A percentile compares a stretch with the other conserved stretches of the same genome.
phyloP scores from a whole-genome alignment of 2,329 filamentous ascomycete species.

The Zymoseptoria crescenta region DNA sequence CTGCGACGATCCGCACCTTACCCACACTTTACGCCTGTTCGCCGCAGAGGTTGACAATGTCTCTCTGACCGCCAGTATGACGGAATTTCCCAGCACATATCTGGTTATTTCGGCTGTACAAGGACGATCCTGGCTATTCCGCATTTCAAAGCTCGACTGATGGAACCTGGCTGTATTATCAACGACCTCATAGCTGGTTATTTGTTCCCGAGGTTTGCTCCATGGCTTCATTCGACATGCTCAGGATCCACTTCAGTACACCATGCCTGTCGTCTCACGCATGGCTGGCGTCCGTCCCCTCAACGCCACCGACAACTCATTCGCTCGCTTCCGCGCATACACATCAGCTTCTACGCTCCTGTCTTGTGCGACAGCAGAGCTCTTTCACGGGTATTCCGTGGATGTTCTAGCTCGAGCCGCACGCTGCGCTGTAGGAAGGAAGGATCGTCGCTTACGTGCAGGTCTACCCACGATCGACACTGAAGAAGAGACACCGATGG shows the following conservation, averaged over 20 bases:
- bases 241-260: neutral
- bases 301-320: neutral
- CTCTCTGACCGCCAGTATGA: neutral
- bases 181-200: neutral
- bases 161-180: neutral
- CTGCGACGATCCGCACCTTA: neutral
- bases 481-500: neutral
- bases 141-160: neutral
- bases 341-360: neutral
- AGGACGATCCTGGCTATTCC: neutral
- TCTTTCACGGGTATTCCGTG: neutral
- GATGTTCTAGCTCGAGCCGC: neutral
- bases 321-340: neutral
- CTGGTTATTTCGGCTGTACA: neutral
- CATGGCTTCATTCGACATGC: neutral
- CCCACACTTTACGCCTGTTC: neutral
- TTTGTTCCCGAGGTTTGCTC: neutral
- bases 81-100: neutral
- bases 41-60: neutral
- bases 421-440: neutral
- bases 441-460: neutral
- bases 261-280: neutral
- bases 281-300: no score
- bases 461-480: neutral
- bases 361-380: neutral